Base-by-base conservation (phyloP, 371 early-diverging fungal genomes). In the Mortierella sp. region DNA sequence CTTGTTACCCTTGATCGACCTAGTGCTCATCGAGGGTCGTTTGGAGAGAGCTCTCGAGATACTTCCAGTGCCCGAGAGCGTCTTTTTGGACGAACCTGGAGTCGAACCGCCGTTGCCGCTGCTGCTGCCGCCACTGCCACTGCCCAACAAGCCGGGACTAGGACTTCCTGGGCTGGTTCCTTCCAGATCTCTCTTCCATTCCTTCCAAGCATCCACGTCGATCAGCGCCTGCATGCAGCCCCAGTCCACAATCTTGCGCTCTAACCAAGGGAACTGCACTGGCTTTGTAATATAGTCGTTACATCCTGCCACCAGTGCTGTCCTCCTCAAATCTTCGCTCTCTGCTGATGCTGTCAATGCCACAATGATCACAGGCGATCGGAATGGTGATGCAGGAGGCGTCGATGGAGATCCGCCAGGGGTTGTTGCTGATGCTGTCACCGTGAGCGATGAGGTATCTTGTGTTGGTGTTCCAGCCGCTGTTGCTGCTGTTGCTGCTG, bases 171-270 rank as follows among this genome's bases (percentile, higher is more conserved):
- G 65, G 24, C 57, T 66, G 2, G 49, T 31, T 28, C 58, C 73
- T 4, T 68, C 68, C 37, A 58, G 12, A 43, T 54, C 61, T 2
- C 50, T 51, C 65, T 86, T 86, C 93, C 93, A 91, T 52, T 83
- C 86, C 48, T 86, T 81, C 91, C 92, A 94, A 16, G 91, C 90
- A 50, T 92, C 91, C 67, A 92, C 89, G 79, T 95, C 94, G 57
- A 95, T 94, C 48, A 95, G 74, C 0, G 94, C 94, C 71, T 95
- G 95, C 92, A 95, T 95, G 56, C 92, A 91, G 7, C 94, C 95
- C 95, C 95, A 95, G 71, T 95, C 95, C 52, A 90, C 85, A 54
- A 94, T 92, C 81, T 94, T 94, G 63, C 89, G 86, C 65, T 91
- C 91, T 9, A 95, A 74, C 95, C 95, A 95, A 31, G 86, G 85